Percentiles rank a stretch among this genome's conserved stretches.
These are phyloP conservation scores for Asterochloris erici DNA, from an alignment of 139 green algal genomes.

Conservation along the genomic window DNA sequence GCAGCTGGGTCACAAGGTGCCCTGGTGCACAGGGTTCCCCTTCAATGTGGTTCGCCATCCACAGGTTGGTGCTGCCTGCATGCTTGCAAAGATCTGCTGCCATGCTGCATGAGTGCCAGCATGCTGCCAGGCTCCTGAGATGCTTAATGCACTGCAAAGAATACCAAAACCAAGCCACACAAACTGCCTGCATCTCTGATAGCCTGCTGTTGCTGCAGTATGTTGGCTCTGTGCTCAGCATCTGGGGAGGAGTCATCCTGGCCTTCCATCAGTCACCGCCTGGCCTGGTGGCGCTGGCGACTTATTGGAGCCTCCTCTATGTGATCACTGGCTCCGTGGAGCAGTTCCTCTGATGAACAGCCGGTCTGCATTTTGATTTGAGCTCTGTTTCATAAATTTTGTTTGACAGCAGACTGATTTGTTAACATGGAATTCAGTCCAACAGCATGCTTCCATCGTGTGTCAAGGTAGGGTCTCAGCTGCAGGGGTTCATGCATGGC, in stretches of 20 bases:
- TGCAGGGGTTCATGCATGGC: no score
- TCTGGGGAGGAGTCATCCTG: conserved; percentile 48
- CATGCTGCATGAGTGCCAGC: no score
- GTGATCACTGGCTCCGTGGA: conserved; percentile 52
- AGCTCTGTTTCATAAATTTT: no score
- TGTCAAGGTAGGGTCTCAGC: no score
- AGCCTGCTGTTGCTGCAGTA: conserved; percentile 43
- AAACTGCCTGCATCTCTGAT: no score
- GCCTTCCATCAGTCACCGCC: conserved; percentile 29
- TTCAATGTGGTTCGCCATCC: conserved; percentile 76
- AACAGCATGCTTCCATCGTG: no score
- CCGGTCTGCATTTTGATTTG: neutral
- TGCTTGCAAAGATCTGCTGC: no score
- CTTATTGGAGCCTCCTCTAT: conserved; percentile 67
- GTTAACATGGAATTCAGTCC: no score
- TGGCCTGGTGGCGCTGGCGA: conserved; percentile 23
- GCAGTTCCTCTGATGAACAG: conserved; percentile 24
- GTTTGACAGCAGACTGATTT: no score
- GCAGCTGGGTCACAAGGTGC: conserved; percentile 46
- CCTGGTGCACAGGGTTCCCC: conserved; percentile 76
- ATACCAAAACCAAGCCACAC: no score
- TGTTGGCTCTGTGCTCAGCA: conserved; percentile 57
- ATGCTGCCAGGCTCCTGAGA: no score
- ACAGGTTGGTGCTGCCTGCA: conserved; percentile 4
- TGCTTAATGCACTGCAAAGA: no score